These are phyloP conservation scores for Tubosaeta sp. DNA, from an alignment of 768 basidiomycete genomes.

Conservation along the genomic window DNA sequence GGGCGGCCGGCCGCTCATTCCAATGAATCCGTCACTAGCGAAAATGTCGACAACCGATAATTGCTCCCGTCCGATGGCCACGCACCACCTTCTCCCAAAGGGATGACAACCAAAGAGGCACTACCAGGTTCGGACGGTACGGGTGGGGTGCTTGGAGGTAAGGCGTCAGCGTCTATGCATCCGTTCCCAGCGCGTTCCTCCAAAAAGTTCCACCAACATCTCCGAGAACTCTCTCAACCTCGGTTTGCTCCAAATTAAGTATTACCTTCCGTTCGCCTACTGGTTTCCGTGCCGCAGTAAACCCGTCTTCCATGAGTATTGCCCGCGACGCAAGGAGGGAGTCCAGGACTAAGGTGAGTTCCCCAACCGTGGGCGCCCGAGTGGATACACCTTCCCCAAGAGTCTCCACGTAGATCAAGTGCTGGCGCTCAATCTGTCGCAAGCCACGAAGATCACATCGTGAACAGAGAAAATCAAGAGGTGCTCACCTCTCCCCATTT, in stretches of 20 bases:
- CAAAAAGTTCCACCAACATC: slow-evolving; percentile 71
- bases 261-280: slow-evolving; percentile 67
- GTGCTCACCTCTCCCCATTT: slow-evolving; percentile 73
- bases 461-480: neutral
- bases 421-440: slow-evolving; percentile 68
- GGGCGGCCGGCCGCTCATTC: neutral
- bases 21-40: neutral
- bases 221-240: slow-evolving; percentile 81
- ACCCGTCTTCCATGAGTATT: slow-evolving; percentile 65
- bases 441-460: neutral
- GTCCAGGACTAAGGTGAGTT: slow-evolving; percentile 67
- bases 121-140: neutral
- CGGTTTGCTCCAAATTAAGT: slow-evolving; percentile 78
- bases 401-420: slow-evolving; percentile 61
- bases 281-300: slow-evolving; percentile 48
- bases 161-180: slow-evolving; percentile 3
- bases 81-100: neutral
- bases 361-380: slow-evolving; percentile 53
- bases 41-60: neutral
- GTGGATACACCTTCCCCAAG: slow-evolving; percentile 58
- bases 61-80: neutral
- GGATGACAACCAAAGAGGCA: neutral
- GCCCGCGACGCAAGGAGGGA: slow-evolving; percentile 76
- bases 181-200: slow-evolving; percentile 45
- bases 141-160: neutral